These are phyloP conservation scores for Brassica carinata DNA, from an alignment of 345 rosid genomes.

Conservation along the genomic window DNA sequence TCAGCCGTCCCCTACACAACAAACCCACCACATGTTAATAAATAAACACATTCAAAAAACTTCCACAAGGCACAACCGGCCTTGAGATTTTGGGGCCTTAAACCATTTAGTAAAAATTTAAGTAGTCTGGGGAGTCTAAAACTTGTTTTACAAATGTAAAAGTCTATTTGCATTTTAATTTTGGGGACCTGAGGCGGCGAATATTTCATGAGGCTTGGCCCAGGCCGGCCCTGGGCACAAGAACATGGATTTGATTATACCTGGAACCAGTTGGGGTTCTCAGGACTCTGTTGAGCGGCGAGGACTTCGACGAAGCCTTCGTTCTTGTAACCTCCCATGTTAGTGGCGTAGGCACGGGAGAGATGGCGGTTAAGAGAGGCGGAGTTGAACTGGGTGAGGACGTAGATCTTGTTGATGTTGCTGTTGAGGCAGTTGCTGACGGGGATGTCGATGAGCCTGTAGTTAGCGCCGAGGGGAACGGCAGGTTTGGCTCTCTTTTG, in stretches of 20 bases:
- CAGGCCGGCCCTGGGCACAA: no score
- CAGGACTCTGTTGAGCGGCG: constrained; percentile 98
- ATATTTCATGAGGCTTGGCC: no score
- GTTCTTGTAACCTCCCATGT: constrained; percentile 96
- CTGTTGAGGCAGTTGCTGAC: constrained; percentile 96
- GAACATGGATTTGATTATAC: constrained; percentile 31
- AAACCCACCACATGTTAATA: neutral
- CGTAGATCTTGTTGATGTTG: constrained; percentile 84
- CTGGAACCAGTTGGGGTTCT: constrained; percentile 98
- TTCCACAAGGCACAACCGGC: neutral
- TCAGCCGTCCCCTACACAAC: constrained; percentile 90
- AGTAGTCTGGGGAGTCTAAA: no score
- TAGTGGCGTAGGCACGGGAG: constrained; percentile 88
- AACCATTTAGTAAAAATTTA: no score
- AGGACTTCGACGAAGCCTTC: constrained; percentile 98
- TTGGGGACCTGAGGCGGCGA: no score
- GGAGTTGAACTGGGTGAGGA: constrained; percentile 94
- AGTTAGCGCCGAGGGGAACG: constrained; percentile 92
- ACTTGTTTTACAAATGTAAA: no score
- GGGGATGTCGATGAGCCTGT: constrained; percentile 91
- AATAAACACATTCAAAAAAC: neutral
- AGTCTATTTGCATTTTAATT: no score
- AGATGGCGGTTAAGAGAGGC: constrained; percentile 92
- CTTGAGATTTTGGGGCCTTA: no score
- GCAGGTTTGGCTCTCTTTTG: constrained; percentile 98